Base-by-base conservation (phyloP, 108 stramenopile species). In the Skeletonema tropicum region DNA sequence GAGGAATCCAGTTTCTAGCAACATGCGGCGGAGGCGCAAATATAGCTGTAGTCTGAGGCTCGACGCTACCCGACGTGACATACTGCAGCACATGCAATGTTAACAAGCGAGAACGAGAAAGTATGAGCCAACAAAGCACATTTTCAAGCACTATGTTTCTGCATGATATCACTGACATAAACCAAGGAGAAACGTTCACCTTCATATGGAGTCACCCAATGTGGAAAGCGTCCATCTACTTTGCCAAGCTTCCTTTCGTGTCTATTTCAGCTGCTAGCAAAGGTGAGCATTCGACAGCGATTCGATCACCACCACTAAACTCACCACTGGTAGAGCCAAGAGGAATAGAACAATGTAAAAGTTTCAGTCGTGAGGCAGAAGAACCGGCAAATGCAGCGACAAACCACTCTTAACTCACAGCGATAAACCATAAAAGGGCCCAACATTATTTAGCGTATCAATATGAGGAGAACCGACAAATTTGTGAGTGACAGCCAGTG, bases 181-280 rank as follows among this genome's bases (percentile, higher is more conserved):
- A 88, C 86, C 70, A 88, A 64, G 6, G 87, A 88, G 73, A 82
- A 88, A 39, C 87, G 68, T 3, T 76, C 70, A 8, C 78, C 82
- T 31, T 73, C 77, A 62, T 89, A 88, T 10, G 75, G 82, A 29
- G 87, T 75, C 23, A 91, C 90, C 88, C 88, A 91, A 66, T 91
- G 90, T 9, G 86, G 86, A 57, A 79, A 91, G 19, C 90, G 80
- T 7, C 90, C 90, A 64, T 92, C 90, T 19, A 92, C 86, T 68
- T 88, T 89, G 21, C 76, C 90, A 10, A 78, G 11, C 82, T 57
- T 29, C 76, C 75, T 55, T 74, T 74, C 1, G 88, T 92, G 64
- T 88, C 70, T n/a, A 92, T 71, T 23, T 85, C 68, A 38, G 80
- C 83, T 6, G 89, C 86, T 26, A 58, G 15, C 3, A 79, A 62